Evolutionary conservation across 805 yeast genomes (phyloP), one percentile per base, ranked within the genome.

Genomic region (Kazachstania taianensis): DNA sequence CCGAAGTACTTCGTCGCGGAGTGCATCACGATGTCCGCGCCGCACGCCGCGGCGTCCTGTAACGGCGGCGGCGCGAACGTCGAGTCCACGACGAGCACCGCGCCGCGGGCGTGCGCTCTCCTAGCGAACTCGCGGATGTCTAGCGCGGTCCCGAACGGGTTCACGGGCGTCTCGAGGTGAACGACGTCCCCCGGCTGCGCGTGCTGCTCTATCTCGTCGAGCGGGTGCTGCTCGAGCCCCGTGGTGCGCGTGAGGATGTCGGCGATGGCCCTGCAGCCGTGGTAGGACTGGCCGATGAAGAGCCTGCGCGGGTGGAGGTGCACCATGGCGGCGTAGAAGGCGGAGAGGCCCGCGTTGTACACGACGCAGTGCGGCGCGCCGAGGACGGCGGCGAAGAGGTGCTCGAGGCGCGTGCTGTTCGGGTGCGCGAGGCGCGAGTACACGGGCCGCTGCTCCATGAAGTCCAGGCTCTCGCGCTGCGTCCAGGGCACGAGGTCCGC

Each of bases 61-160:
- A 86, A 61, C 13, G 95, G 95, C 10, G 94, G 94, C 15, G 96
- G 95, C 7, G 95, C 96, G 60, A 89, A 83, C 0, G 96, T 89
- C 5, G 95, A 70, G 58, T 87, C 97, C 12, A 83, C 76, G 18
- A 75, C 50, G 10, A 87, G 59, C 17, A 65, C 48, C 0, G 94
- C 96, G 14, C 94, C 94, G 37, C 73, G 72, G 2, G 67, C 62
- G 53, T 84, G 94, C 1, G 94, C 94, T 41, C 67, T 69, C 2
- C 72, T 65, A 3, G 84, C 87, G 50, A 71, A 79, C 33, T 69
- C 57, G 28, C 61, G 57, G 38, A 87, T 71, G 54, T 82, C 84
- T 45, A 66, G 67, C 10, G 78, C 70, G 2, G 66, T 61, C 1
- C 94, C 94, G 35, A 67, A 73, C 13, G 96, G 96, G 58, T 87